These are phyloP conservation scores for Colletotrichum cordylinicola DNA, from an alignment of 2,329 filamentous ascomycete genomes.

Conservation along the genomic window DNA sequence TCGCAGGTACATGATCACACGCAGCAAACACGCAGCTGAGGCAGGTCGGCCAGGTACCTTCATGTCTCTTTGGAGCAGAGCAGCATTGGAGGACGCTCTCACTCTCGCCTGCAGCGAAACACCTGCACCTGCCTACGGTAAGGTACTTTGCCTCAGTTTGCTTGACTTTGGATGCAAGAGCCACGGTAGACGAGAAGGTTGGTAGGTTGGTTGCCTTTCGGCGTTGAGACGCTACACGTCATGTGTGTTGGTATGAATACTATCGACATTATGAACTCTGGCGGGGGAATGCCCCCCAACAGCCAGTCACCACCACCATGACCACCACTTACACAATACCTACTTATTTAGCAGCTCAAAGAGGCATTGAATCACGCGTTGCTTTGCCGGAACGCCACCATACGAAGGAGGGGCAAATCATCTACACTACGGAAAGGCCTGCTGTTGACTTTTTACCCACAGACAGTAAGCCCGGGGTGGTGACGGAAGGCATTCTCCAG, in stretches of 20 bases:
- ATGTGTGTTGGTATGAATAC: neutral
- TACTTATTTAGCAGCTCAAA: neutral
- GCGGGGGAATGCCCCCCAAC: neutral
- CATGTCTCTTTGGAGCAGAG: neutral
- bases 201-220: neutral
- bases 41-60: neutral
- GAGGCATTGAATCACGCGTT: neutral
- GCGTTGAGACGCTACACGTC: neutral
- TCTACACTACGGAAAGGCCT: neutral
- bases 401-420: neutral
- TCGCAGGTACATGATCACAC: conserved; percentile 19
- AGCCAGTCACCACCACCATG: neutral
- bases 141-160: neutral
- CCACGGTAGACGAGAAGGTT: neutral
- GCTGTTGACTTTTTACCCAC: conserved; percentile 3
- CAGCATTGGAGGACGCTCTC: neutral
- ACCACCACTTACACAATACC: neutral
- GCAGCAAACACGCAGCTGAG: neutral
- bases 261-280: neutral
- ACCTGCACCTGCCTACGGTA: neutral
- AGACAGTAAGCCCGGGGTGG: neutral
- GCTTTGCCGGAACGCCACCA: neutral
- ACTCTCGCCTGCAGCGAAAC: neutral
- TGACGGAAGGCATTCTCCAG: neutral
- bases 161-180: neutral